Percentiles rank a stretch among this genome's conserved stretches.
These are phyloP conservation scores for Cutaneotrichosporon sp. DNA, from an alignment of 1,284 basidiomycete species.

Conservation along the genomic window DNA sequence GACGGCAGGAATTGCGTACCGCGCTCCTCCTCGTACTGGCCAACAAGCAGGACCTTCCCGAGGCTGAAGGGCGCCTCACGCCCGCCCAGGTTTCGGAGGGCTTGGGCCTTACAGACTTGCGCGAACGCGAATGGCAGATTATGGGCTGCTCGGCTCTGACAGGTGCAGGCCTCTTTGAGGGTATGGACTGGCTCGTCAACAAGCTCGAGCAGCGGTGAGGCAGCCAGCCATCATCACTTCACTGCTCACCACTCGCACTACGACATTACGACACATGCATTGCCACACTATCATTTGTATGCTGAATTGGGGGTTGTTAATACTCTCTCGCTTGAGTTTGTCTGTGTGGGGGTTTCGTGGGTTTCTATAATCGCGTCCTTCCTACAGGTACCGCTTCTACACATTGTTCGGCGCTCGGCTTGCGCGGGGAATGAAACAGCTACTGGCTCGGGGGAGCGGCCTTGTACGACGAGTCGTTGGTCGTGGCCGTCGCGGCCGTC, in stretches of 20 bases:
- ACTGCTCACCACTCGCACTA: neutral
- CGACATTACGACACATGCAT: slow-evolving; percentile 7
- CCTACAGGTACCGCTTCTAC: too few species aligned
- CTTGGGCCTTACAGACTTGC: slow-evolving; percentile 49
- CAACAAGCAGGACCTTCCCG: slow-evolving; percentile 53
- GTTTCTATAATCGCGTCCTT: neutral
- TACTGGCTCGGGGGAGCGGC: too few species aligned
- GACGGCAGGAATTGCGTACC: slow-evolving; percentile 37
- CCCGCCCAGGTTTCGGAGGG: slow-evolving; percentile 52
- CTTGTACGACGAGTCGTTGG: too few species aligned
- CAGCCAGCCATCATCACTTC: neutral
- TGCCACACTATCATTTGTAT: slow-evolving; percentile 3
- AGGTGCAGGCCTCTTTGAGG: slow-evolving; percentile 42
- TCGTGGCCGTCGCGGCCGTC: neutral
- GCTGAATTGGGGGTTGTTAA: neutral
- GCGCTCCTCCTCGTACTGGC: slow-evolving; percentile 51
- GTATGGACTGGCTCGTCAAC: slow-evolving; percentile 47
- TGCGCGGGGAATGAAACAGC: too few species aligned
- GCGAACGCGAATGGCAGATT: slow-evolving; percentile 53
- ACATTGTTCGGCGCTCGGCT: too few species aligned
- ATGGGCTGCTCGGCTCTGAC: slow-evolving; percentile 52
- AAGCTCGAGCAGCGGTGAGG: slow-evolving; percentile 26
- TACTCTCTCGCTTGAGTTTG: neutral
- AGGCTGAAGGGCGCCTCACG: slow-evolving; percentile 41
- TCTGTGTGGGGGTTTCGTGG: neutral